phyloP scores from a whole-genome alignment of 2,329 filamentous ascomycete species.

The Clarireedia paspali region DNA sequence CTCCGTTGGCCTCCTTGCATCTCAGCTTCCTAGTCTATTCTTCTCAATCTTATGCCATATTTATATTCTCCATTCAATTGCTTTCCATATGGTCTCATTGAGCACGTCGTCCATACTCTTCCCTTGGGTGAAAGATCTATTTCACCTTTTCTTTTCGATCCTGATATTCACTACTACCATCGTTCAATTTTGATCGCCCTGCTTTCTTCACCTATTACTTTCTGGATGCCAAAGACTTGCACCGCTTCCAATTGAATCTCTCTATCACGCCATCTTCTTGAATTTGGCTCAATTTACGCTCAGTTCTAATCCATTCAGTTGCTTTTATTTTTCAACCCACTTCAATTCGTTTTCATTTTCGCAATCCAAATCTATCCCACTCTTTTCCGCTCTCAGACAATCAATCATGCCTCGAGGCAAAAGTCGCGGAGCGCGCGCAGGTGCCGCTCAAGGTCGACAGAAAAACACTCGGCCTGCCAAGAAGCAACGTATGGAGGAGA shows the following conservation, averaged over 20 bases:
- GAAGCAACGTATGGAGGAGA: not conserved
- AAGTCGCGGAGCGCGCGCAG: not conserved
- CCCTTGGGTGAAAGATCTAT: too few relatives aligned
- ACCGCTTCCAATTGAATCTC: not conserved
- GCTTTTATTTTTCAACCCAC: not conserved
- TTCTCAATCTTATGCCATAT: too few relatives aligned
- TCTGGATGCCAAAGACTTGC: not conserved
- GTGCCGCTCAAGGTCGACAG: not conserved
- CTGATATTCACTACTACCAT: not conserved
- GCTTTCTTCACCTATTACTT: not conserved
- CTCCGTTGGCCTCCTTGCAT: too few relatives aligned
- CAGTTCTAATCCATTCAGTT: not conserved
- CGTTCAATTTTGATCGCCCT: not conserved
- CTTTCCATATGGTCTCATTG: too few relatives aligned
- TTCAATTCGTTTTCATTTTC: not conserved
- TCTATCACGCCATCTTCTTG: not conserved
- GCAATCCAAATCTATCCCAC: not conserved
- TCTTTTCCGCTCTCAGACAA: not conserved
- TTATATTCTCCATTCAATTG: too few relatives aligned
- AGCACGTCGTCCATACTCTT: too few relatives aligned
- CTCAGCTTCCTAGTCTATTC: too few relatives aligned
- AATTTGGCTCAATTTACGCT: not conserved
- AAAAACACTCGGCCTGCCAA: not conserved
- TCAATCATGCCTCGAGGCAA: not conserved
- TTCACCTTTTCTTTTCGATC: not conserved